Conservation (phyloP, 192 early-diverging fungal species). For the Jimgerdemannia flammicorona region DNA sequence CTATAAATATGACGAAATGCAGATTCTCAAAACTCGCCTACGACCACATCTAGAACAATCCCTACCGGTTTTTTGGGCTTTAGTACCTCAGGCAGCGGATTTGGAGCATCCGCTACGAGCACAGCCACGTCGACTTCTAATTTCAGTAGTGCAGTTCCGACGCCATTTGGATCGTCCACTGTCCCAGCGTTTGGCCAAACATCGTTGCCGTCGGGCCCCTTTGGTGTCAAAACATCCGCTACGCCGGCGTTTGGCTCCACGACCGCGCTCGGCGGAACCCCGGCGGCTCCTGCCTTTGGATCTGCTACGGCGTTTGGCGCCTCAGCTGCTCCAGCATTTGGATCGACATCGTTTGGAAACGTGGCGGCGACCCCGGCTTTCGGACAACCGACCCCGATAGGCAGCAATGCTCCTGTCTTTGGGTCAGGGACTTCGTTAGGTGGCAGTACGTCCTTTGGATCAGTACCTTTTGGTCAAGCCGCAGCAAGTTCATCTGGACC, state of each 20-base stretch:
- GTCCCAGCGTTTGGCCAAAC: not conserved
- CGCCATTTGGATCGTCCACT: not conserved
- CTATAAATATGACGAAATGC: not conserved
- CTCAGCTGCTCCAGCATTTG: conserved; percentile 7
- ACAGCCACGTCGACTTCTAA: not conserved
- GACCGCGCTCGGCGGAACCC: conserved; percentile 4
- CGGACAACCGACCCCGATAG: conserved; percentile 6
- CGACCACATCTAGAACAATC: not conserved
- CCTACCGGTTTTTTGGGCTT: not conserved
- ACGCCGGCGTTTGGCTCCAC: conserved; percentile 18
- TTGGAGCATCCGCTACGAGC: not conserved
- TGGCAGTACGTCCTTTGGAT: not conserved
- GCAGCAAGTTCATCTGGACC: not conserved
- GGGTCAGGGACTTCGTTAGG: not conserved
- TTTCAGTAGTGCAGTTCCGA: not conserved
- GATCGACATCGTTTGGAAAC: conserved; percentile 4
- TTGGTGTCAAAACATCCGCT: not conserved
- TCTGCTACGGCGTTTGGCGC: conserved; percentile 15
- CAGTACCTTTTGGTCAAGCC: not conserved
- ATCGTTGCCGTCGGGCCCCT: not conserved
- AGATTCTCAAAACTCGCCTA: not conserved
- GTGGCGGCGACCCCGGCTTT: not conserved
- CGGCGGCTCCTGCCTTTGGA: conserved; percentile 13
- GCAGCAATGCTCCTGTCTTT: conserved; percentile 3
- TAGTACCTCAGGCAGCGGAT: not conserved